phyloP scores from a whole-genome alignment of 2,329 filamentous ascomycete genomes.

The Sporothrix humicola region DNA sequence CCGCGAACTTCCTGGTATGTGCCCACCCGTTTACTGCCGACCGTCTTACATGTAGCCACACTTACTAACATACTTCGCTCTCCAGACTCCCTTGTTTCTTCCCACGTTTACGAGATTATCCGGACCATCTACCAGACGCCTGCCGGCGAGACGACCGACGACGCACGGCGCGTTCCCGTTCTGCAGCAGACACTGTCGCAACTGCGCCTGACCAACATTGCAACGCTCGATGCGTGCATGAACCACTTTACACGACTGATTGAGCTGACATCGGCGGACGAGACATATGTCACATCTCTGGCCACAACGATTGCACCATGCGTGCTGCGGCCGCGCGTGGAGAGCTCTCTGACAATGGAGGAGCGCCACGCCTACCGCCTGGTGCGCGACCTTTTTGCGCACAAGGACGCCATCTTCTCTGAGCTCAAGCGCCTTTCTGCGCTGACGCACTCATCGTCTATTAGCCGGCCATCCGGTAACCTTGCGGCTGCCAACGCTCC shows the following conservation, averaged over 20 bases:
- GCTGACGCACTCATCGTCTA: constrained; percentile 67
- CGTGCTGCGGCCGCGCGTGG: constrained; percentile 82
- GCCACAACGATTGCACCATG: constrained; percentile 80
- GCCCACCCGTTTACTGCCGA: constrained; percentile 48
- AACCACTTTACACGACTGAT: constrained; percentile 97
- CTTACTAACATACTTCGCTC: neutral
- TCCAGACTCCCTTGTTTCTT: constrained; percentile 93
- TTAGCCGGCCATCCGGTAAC: constrained; percentile 41
- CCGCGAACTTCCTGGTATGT: constrained; percentile 73
- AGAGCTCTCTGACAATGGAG: constrained; percentile 91
- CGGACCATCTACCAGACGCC: constrained; percentile 94
- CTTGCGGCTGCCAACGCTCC: constrained; percentile 4
- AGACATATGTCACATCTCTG: constrained; percentile 77
- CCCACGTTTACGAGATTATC: constrained; percentile 97
- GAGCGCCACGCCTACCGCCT: constrained; percentile 92
- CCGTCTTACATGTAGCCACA: neutral
- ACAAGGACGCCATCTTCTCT: constrained; percentile 94
- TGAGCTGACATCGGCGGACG: constrained; percentile 94
- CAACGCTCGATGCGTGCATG: constrained; percentile 96
- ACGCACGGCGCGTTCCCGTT: constrained; percentile 78
- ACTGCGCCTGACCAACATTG: constrained; percentile 94
- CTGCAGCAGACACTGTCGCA: constrained; percentile 95
- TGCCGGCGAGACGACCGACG: constrained; percentile 73
- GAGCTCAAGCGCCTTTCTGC: constrained; percentile 90
- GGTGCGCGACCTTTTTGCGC: constrained; percentile 86